Evolutionary conservation across 1,139 yeast species (phyloP).

Genomic region (Saccharomyces uvarum): DNA sequence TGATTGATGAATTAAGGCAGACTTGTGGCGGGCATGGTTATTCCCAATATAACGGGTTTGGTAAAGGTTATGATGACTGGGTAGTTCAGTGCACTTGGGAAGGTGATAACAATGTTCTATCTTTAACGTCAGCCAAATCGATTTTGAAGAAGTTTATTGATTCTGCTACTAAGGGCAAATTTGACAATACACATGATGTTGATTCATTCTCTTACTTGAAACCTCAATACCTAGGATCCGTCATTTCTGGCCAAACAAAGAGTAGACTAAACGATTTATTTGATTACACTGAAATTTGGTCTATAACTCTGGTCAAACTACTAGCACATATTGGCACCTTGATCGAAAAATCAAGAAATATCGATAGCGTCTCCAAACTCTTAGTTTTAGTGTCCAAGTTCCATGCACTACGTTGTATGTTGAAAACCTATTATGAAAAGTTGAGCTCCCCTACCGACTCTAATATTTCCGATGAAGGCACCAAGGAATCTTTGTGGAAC

Average conservation of each 20-base stretch:
- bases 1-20: conserved; percentile 85
- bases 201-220: conserved; percentile 39
- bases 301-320: conserved; percentile 42
- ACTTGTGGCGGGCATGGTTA: conserved; percentile 98
- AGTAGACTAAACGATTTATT: conserved; percentile 33
- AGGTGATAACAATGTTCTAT: conserved; percentile 86
- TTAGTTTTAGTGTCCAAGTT: conserved; percentile 54
- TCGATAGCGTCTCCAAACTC: conserved; percentile 54
- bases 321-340: conserved; percentile 41
- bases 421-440: conserved; percentile 29
- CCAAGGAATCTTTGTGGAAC: conserved; percentile 37
- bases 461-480: conserved; percentile 26
- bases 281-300: conserved; percentile 39
- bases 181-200: conserved; percentile 35
- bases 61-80: conserved; percentile 85
- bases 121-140: conserved; percentile 76
- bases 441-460: conserved; percentile 20
- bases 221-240: conserved; percentile 22
- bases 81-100: conserved; percentile 97
- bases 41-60: conserved; percentile 82
- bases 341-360: conserved; percentile 40
- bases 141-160: conserved; percentile 49
- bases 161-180: conserved; percentile 33
- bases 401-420: conserved; percentile 50
- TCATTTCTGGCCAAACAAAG: conserved; percentile 26